Evolutionary conservation across 2,329 filamentous ascomycete species (phyloP), one percentile per base, ranked within the genome.

Genomic region (Lecanicillium sp.): DNA sequence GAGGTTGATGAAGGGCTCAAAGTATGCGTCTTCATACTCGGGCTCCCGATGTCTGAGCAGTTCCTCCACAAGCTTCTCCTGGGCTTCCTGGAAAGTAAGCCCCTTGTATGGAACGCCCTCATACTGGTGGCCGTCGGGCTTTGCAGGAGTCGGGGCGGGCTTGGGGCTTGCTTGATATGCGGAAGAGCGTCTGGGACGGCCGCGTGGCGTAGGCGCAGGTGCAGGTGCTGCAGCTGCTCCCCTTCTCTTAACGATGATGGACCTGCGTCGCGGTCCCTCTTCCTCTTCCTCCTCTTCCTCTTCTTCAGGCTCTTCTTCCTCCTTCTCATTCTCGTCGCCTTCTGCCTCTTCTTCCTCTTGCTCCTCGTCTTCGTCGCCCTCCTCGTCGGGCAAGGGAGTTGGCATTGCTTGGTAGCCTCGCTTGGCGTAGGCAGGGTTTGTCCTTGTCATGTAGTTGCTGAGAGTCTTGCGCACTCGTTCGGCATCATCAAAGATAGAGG

Each of bases 391-490:
- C 14, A 90, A 72, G 0, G 88, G 86, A 1, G 87, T 89, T 5
- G 88, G 78, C 38, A 85, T 74, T 5, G 86, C 84, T 51, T 79
- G 75, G 60, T 94, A 93, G 39, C 70, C 71, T 20, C 77, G 73
- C 14, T 74, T 72, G 53, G 81, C 79, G 64, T 95, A 95, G 14
- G 87, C 87, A 12, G 90, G 89, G 58, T 95, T 95, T 57, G 84
- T 78, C 63, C 86, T 86, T 48, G 83, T 84, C 89, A 95, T 95
- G 64, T 83, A 89, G 59, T 90, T 91, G 63, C 86, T 90, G 33
- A 91, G 75, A 3, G 88, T 84, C 67, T 95, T 95, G 39, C 90
- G 79, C 38, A 95, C 79, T 41, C 88, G 81, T 66, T 95, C 90
- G 8, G 90, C 88, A 68, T 95, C 89, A 36, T 89, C 84, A 61